phyloP scores from a whole-genome alignment of 2,329 filamentous ascomycete species.

The Nannizziopsis arthrosporioides region DNA sequence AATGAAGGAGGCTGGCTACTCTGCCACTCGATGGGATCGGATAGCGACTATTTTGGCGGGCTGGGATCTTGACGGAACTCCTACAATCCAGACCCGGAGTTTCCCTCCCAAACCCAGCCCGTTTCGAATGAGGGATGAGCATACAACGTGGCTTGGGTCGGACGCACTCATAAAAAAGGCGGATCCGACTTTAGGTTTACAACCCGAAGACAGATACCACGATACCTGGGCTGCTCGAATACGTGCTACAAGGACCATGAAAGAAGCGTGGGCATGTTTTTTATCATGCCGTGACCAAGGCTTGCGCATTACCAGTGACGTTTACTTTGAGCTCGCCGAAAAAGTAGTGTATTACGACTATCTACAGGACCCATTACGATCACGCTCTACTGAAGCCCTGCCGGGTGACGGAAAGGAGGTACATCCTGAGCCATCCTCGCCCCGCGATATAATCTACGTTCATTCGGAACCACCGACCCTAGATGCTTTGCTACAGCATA shows the following conservation, averaged over 20 bases:
- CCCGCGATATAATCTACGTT: slow-evolving; percentile 47
- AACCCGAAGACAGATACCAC: slow-evolving; percentile 5
- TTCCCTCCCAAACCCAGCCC: slow-evolving; percentile 23
- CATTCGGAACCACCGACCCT: slow-evolving; percentile 42
- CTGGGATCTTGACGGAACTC: slow-evolving; percentile 52
- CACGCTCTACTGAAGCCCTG: slow-evolving; percentile 21
- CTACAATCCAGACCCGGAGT: slow-evolving; percentile 49
- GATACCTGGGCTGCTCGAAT: slow-evolving; percentile 47
- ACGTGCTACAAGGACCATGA: slow-evolving; percentile 46
- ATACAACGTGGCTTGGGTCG: slow-evolving; percentile 1
- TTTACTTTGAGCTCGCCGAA: slow-evolving; percentile 47
- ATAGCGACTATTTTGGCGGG: slow-evolving; percentile 45
- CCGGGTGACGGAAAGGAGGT: slow-evolving; percentile 49
- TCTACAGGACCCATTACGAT: slow-evolving; percentile 2
- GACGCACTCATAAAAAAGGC: background rate
- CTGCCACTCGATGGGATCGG: slow-evolving; percentile 40
- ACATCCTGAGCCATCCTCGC: slow-evolving; percentile 43
- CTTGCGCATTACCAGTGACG: slow-evolving; percentile 25
- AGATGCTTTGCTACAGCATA: slow-evolving; percentile 41
- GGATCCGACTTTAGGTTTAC: background rate
- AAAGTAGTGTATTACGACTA: slow-evolving; percentile 38
- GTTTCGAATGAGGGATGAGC: slow-evolving; percentile 7
- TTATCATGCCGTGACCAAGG: slow-evolving; percentile 42
- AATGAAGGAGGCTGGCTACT: slow-evolving; percentile 51
- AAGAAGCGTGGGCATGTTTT: slow-evolving; percentile 56